Evolutionary conservation across 768 basidiomycete genomes (phyloP), one percentile per base, ranked within the genome.

Genomic region (Mycena alexandri): DNA sequence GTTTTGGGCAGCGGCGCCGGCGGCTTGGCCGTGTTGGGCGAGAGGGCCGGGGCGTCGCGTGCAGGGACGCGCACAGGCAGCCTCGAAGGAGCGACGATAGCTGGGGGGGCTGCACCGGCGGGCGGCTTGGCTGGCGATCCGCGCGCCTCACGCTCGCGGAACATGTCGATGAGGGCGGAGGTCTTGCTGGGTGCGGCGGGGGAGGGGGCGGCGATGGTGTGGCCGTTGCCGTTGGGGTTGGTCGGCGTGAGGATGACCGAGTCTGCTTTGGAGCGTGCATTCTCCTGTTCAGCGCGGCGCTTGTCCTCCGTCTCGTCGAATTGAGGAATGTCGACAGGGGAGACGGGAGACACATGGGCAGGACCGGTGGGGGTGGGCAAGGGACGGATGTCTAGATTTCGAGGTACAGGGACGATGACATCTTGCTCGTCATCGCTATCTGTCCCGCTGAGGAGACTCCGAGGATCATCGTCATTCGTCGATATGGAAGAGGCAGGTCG

Each of bases 161-260:
- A 95, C 92, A 95, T 92, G 76, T 94, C 92, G 71, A 94, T 95
- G 56, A 95, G 82, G 2, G 89, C 86, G 5, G 91, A 89, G 0
- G 93, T 93, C 79, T 89, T 91, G 80, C 88, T 89, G 19, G 81
- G 78, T 16, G 80, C 48, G 2, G 55, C 67, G 52, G 76, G 56
- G 44, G 74, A 78, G 36, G 72, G 71, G 22, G 54, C 38, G 19
- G 55, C 65, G 43, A 56, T 68, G 56, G 65, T 71, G 54, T 74
- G 74, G 22, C 51, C 69, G 60, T 67, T 71, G 8, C 64, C 68
- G 43, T 46, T 44, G 46, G 19, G 19, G 33, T 29, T 59, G 54
- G 33, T 41, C 12, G 68, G 67, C 22, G 60, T 24, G 24, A 61
- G 67, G 51, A 63, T 53, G 22, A 42, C 54, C 2, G 62, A 50